Evolutionary conservation across 2,329 filamentous ascomycete genomes (phyloP).

Genomic region (Neoscytalidium dimidiatum): DNA sequence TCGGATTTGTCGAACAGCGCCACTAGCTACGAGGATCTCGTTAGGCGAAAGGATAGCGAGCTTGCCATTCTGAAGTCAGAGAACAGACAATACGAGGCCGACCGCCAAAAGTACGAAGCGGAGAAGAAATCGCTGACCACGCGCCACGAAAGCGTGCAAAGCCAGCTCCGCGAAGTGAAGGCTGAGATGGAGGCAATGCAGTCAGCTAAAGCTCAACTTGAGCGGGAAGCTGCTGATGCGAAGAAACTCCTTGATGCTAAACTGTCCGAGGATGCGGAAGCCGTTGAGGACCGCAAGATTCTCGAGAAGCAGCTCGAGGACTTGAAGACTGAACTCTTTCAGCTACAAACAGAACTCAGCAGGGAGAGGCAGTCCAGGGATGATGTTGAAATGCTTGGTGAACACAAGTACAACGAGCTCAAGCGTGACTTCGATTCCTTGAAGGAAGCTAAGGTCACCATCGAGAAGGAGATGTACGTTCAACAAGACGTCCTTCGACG

Average conservation of each 20-base stretch:
- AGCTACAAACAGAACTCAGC: conserved; percentile 84
- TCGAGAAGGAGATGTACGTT: conserved; percentile 95
- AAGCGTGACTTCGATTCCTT: conserved; percentile 83
- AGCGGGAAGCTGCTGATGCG: conserved; percentile 86
- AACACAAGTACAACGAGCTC: conserved; percentile 81
- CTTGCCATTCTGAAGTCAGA: conserved; percentile 82
- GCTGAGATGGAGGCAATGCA: conserved; percentile 85
- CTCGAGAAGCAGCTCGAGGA: conserved; percentile 86
- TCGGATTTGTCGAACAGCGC: conserved; percentile 86
- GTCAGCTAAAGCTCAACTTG: conserved; percentile 78
- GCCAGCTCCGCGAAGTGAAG: conserved; percentile 78
- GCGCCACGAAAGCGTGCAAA: conserved; percentile 78
- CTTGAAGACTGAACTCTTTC: conserved; percentile 81
- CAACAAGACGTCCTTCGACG: conserved; percentile 90
- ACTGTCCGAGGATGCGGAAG: conserved; percentile 85
- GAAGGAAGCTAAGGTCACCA: conserved; percentile 93
- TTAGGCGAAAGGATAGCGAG: conserved; percentile 92
- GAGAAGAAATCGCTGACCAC: conserved; percentile 71
- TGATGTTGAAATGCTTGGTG: conserved; percentile 85
- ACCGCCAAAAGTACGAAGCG: conserved; percentile 75
- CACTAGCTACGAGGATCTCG: conserved; percentile 91
- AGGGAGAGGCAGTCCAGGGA: conserved; percentile 90
- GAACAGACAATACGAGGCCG: conserved; percentile 78
- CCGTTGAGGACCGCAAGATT: conserved; percentile 74
- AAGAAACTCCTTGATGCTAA: conserved; percentile 84